Percentiles rank a stretch among this genome's conserved stretches.
These are phyloP conservation scores for Rhazya stricta DNA, from an alignment of 257 asterid species.

Conservation along the genomic window DNA sequence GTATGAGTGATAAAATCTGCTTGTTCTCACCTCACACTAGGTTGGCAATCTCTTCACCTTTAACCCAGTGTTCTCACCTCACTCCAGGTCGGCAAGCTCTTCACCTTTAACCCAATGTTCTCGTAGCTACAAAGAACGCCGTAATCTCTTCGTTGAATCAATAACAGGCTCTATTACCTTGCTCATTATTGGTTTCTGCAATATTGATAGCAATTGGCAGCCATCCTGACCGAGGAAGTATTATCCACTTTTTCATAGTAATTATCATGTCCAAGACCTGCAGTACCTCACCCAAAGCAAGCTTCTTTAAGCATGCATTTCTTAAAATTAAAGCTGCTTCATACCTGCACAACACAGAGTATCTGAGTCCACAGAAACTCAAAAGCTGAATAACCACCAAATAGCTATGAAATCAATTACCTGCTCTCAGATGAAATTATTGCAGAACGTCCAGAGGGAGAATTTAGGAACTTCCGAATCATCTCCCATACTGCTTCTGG, in stretches of 20 bases:
- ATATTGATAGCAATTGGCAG: constrained; percentile 35
- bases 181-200: constrained; percentile 18
- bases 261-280: constrained; percentile 45
- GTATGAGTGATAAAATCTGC: not conserved
- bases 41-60: not conserved
- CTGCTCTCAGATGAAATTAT: constrained; percentile 48
- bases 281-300: constrained; percentile 44
- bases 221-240: constrained; percentile 32
- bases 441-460: constrained; percentile 36
- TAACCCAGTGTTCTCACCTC: not conserved
- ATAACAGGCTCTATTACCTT: constrained; percentile 7
- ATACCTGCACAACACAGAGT: constrained; percentile 30
- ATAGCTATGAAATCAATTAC: constrained; percentile 21
- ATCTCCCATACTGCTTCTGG: constrained; percentile 34
- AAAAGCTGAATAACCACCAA: not conserved
- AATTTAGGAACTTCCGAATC: constrained; percentile 35
- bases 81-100: not conserved
- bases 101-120: too few species aligned
- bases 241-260: constrained; percentile 39
- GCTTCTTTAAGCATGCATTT: constrained; percentile 39
- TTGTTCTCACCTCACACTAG: not conserved
- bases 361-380: not conserved
- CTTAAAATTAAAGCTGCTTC: constrained; percentile 50
- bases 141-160: not conserved
- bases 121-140: not conserved